phyloP scores from a whole-genome alignment of 305 asterid genomes.

The Fraxinus platypoda region DNA sequence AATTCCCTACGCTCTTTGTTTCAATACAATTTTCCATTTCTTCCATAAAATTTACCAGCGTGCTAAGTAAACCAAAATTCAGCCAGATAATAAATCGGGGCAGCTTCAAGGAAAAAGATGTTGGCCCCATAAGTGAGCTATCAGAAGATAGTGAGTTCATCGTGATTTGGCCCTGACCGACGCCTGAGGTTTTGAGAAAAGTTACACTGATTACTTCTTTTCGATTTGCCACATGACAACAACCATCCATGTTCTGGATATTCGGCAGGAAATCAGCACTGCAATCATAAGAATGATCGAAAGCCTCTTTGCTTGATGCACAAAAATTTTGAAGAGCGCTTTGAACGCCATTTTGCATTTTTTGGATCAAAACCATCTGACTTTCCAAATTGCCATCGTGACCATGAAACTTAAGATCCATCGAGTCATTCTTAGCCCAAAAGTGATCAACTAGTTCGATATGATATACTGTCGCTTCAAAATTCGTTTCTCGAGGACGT shows the following conservation, averaged over 20 bases:
- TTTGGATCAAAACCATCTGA: constrained; percentile 41
- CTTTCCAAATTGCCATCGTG: constrained; percentile 26
- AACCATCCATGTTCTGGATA: constrained; percentile 34
- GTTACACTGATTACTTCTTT: constrained; percentile 49
- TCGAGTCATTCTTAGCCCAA: constrained; percentile 36
- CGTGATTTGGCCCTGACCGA: constrained; percentile 53
- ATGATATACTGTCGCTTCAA: constrained; percentile 68
- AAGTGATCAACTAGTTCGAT: constrained; percentile 72
- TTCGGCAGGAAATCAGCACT: constrained; percentile 39
- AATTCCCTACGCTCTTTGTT: constrained; percentile 30
- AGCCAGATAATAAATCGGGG: constrained; percentile 82
- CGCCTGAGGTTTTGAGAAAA: constrained; percentile 71
- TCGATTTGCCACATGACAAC: constrained; percentile 40
- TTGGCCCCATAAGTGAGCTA: constrained; percentile 49
- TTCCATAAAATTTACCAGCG: constrained; percentile 46
- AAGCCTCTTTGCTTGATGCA: constrained; percentile 39
- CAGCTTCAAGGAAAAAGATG: constrained; percentile 65
- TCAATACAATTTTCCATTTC: constrained; percentile 45
- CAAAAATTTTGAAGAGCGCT: constrained; percentile 49
- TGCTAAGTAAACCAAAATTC: constrained; percentile 52
- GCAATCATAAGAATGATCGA: constrained; percentile 23
- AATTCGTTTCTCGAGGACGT: constrained; percentile 60
- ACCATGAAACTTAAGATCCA: constrained; percentile 30
- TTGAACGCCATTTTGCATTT: constrained; percentile 75
- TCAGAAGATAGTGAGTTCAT: constrained; percentile 51